Evolutionary conservation across 2,329 filamentous ascomycete species (phyloP), one percentile per base, ranked within the genome.

Genomic region (Claviceps africana): DNA sequence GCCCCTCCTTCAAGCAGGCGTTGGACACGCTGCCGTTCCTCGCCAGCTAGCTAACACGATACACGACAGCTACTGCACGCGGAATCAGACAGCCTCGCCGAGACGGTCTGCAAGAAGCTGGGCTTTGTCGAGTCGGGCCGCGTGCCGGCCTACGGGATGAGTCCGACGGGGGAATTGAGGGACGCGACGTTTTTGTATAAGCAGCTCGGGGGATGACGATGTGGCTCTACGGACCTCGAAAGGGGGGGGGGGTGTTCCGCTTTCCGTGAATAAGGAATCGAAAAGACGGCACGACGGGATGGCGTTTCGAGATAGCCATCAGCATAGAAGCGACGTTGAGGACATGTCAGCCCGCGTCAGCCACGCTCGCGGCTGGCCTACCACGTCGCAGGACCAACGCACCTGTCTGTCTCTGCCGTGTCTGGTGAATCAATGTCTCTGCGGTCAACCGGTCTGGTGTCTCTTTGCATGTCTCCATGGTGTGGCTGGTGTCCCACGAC

Each of bases 121-220:
- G 79, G 77, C 4, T 85, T 80, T 59, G 65, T 65, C 9, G 71
- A 76, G 60, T 63, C 77, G 17, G 79, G 80, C 28, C 72, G 69
- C 49, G 72, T 84, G 33, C 78, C 78, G 17, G 70, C 70, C 45
- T 80, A 76, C 64, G 72, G 69, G 49, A 65, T 74, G 52, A 74
- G 69, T 57, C 75, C 74, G 19, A 67, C 68, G 11, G 72, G 75
- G 28, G 71, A 70, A 45, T 62, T 76, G 51, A 72, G 70, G 56
- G 73, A 74, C 55, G 74, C 72, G 50, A 71, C 73, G 0, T 78
- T 81, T 57, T 79, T 81, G 58, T 83, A 81, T 63, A 82, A 82
- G 64, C 71, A 78, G 53, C 65, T 83, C 37, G 54, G 56, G 45
- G 52, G 49, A 53, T 39, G 48, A 50, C 4, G 15, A 31, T 19